Conservation (phyloP, 108 stramenopile genomes). For the Cyclostephanos invisitatus region DNA sequence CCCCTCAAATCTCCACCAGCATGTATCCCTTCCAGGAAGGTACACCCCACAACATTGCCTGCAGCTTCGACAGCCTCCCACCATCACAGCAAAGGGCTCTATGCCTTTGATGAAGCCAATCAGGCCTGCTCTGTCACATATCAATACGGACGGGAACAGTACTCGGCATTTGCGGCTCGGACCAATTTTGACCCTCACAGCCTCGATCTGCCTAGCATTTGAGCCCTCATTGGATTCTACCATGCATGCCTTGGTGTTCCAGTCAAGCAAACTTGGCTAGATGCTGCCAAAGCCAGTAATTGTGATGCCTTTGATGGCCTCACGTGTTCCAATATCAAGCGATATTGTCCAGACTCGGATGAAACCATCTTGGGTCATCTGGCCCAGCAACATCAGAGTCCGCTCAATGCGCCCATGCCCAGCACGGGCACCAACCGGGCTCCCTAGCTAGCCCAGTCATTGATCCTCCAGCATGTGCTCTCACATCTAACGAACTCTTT, state of each 20-base stretch:
- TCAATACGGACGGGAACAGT: too few relatives aligned
- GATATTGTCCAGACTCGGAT: constrained; percentile 14
- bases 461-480: too few relatives aligned
- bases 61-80: too few relatives aligned
- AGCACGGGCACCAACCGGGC: neutral
- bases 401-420: constrained; percentile 16
- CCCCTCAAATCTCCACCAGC: neutral
- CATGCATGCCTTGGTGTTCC: constrained; percentile 19
- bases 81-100: too few relatives aligned
- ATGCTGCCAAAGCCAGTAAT: constrained; percentile 24
- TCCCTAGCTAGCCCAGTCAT: too few relatives aligned
- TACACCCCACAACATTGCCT: too few relatives aligned
- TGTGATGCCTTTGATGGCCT: constrained; percentile 12
- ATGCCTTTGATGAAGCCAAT: too few relatives aligned
- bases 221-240: constrained; percentile 8
- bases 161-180: too few relatives aligned
- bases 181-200: neutral
- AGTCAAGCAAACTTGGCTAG: constrained; percentile 22
- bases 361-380: constrained; percentile 21
- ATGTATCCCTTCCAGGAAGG: too few relatives aligned
- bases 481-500: neutral
- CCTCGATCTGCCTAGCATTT: constrained; percentile 9
- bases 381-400: constrained; percentile 12
- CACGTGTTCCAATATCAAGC: constrained; percentile 11
- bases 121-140: too few relatives aligned